phyloP scores from a whole-genome alignment of 352 stramenopile species.

The Pythium monospermum region DNA sequence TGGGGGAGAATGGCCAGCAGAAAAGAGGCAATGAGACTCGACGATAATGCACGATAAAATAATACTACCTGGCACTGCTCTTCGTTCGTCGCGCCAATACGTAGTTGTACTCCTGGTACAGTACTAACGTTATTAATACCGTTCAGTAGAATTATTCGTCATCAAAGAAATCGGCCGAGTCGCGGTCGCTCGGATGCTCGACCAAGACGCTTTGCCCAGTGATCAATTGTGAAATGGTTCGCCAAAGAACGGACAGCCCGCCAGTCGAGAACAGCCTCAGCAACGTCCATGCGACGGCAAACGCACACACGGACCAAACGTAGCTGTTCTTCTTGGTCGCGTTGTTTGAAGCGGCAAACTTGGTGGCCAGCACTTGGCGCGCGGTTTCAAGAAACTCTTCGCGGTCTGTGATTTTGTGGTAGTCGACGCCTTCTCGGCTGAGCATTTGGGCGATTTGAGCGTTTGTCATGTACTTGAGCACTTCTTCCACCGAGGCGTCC shows the following conservation, averaged over 20 bases:
- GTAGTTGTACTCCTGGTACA: no score
- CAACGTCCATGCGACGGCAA: constrained; percentile 62
- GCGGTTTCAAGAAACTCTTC: constrained; percentile 74
- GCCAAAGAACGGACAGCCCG: constrained; percentile 29
- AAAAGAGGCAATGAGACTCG: not conserved
- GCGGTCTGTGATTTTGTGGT: constrained; percentile 67
- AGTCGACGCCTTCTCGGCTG: constrained; percentile 59
- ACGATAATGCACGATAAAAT: not conserved
- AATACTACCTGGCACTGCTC: no score
- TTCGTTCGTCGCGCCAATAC: no score
- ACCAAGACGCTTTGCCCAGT: not conserved
- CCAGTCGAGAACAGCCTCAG: constrained; percentile 67
- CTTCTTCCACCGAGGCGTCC: constrained; percentile 52
- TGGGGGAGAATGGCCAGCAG: not conserved
- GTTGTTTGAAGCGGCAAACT: constrained; percentile 28
- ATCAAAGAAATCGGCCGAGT: constrained; percentile 43
- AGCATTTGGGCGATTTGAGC: constrained; percentile 64
- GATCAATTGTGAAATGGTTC: not conserved
- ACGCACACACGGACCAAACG: constrained; percentile 46
- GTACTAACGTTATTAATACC: not conserved
- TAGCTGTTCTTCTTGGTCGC: constrained; percentile 34
- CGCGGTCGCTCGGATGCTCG: constrained; percentile 2
- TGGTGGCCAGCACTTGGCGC: constrained; percentile 55
- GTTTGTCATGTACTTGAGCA: constrained; percentile 75
- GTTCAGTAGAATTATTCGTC: constrained; percentile 20